These are phyloP conservation scores for Apiospora aurea DNA, from an alignment of 2,329 filamentous ascomycete species.

Conservation along the genomic window DNA sequence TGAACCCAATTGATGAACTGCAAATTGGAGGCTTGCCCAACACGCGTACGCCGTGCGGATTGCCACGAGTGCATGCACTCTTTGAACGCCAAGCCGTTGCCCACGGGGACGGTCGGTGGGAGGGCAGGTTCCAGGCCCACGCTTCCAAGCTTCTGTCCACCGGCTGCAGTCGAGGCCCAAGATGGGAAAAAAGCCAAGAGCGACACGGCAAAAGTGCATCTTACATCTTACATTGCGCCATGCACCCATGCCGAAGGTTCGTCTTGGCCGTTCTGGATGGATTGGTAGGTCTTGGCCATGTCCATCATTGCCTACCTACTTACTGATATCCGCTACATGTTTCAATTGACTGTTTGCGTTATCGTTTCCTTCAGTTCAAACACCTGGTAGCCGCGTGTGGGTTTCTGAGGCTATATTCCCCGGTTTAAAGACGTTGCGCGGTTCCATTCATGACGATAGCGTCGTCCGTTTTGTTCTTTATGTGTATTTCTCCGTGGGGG, in stretches of 20 bases:
- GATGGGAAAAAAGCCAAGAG: not conserved
- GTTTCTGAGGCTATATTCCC: not conserved
- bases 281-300: not conserved
- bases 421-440: not conserved
- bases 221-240: too few relatives aligned
- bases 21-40: not conserved
- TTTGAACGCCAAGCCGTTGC: not conserved
- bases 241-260: too few relatives aligned
- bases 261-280: not conserved
- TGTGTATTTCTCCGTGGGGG: not conserved
- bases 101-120: not conserved
- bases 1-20: not conserved
- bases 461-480: not conserved
- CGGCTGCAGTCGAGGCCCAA: not conserved
- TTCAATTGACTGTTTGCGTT: not conserved
- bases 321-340: not conserved
- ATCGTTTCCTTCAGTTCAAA: not conserved
- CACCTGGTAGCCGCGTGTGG: not conserved
- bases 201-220: not conserved
- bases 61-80: not conserved
- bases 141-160: not conserved
- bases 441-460: not conserved
- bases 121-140: not conserved
- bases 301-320: too few relatives aligned
- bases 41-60: too few relatives aligned